Evolutionary conservation across 1,139 yeast genomes (phyloP), one percentile per base, ranked within the genome.

Genomic region (Geotrichum siamense): DNA sequence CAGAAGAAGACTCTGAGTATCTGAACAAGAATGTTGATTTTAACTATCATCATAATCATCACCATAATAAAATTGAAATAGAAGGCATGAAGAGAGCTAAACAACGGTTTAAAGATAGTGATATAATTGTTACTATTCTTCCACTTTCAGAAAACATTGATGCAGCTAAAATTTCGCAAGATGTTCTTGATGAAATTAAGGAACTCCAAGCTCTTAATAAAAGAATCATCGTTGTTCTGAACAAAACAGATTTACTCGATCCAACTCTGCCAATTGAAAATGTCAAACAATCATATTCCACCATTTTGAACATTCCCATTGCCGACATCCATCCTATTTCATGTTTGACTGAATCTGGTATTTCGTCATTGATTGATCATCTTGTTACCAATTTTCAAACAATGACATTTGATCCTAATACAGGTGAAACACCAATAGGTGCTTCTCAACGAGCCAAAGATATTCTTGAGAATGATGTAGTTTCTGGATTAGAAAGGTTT

Each of bases 1-100:
- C n/a, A n/a, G 30, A 42, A 12, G 41, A 41, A 1, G 44, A 47
- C 3, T 55, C 21, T 25, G 38, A 23, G 68, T 0, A 38, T 49
- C 29, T 37, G 45, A n/a, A 70, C 10, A n/a, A n/a, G n/a, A n/a
- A n/a, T n/a, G n/a, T n/a, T n/a, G n/a, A n/a, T n/a, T n/a, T n/a
- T n/a, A n/a, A n/a, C n/a, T n/a, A n/a, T n/a, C n/a, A n/a, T n/a
- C n/a, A n/a, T n/a, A n/a, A n/a, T n/a, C n/a, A n/a, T n/a, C n/a
- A n/a, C n/a, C n/a, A 71, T 0, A 87, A 79, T 49, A 56, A 59
- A 6, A 83, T 91, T 40, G 99, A 91, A 58, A 63, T 63, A 6
- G 85, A 87, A 59, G 98, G 99, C 0, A 87, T 93, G 5, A 71
- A 72, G 48, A 68, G 94, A 43, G 95, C 97, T 0, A 78, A 75